Conservation (phyloP, 192 early-diverging fungal species). For the Podila epicladia region DNA sequence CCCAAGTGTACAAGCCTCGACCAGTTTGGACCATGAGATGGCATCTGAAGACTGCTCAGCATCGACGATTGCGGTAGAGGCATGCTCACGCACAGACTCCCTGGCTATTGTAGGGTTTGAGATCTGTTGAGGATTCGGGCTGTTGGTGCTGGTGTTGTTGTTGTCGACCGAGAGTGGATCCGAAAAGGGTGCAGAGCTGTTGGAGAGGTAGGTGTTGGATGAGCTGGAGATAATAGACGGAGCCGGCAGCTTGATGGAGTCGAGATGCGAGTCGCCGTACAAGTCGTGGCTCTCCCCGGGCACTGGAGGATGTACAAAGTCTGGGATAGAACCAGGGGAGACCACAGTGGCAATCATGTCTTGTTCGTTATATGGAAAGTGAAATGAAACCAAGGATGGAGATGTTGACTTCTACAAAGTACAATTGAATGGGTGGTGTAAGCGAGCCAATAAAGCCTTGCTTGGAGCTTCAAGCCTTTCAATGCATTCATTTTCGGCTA, state of each 20-base stretch:
- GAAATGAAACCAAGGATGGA: background rate
- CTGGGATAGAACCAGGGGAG: conserved; percentile 51
- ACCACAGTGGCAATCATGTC: conserved; percentile 34
- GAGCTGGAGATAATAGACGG: conserved; percentile 10
- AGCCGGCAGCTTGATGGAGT: conserved; percentile 54
- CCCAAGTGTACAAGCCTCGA: conserved; percentile 26
- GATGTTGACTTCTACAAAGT: no score
- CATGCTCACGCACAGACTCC: conserved; percentile 13
- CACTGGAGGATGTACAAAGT: conserved; percentile 65
- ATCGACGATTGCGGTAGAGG: conserved; percentile 5
- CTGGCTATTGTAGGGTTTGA: background rate
- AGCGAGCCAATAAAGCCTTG: no score
- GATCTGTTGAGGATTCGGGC: background rate
- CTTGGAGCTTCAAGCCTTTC: no score
- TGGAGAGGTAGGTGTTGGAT: background rate
- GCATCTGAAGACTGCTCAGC: conserved; percentile 34
- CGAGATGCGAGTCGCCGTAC: conserved; percentile 65
- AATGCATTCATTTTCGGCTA: no score
- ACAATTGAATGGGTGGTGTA: no score
- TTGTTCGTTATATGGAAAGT: background rate
- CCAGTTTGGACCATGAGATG: conserved; percentile 17
- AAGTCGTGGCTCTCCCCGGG: conserved; percentile 66
- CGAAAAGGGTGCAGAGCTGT: conserved; percentile 8
- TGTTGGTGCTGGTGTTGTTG: background rate
- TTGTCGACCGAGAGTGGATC: conserved; percentile 20